Percentiles rank a stretch among this genome's conserved stretches.
phyloP scores from a whole-genome alignment of 2,329 filamentous ascomycete species.

The Aspergillus luchuensis region DNA sequence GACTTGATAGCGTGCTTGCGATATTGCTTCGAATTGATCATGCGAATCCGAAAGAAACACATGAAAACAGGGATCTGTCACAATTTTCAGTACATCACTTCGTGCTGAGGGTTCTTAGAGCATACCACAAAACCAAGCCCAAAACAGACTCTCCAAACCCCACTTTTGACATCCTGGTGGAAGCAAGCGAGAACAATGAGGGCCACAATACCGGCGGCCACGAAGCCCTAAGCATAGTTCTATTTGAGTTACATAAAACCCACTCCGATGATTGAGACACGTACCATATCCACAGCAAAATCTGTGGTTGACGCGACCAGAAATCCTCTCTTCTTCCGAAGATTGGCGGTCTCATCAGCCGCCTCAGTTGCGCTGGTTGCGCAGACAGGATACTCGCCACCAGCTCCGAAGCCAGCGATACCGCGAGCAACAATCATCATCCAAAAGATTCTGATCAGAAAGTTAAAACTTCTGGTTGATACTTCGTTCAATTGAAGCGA shows the following conservation, averaged over 20 bases:
- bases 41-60: conserved; percentile 56
- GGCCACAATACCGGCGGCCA: conserved; percentile 26
- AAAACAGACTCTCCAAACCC: conserved; percentile 55
- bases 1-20: conserved; percentile 50
- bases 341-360: conserved; percentile 25
- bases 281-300: conserved; percentile 27
- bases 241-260: not conserved
- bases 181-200: conserved; percentile 31
- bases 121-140: conserved; percentile 50
- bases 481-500: not conserved
- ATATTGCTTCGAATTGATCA: conserved; percentile 56
- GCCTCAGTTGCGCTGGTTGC: conserved; percentile 29
- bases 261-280: too few species aligned
- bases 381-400: conserved; percentile 40
- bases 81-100: not conserved
- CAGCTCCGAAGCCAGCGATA: conserved; percentile 43
- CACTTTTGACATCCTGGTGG: conserved; percentile 20
- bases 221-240: conserved; percentile 22
- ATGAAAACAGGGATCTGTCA: conserved; percentile 50
- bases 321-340: conserved; percentile 29
- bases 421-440: conserved; percentile 49
- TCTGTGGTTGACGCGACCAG: conserved; percentile 30
- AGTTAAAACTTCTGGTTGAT: not conserved
- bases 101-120: not conserved
- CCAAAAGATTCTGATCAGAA: conserved; percentile 46